Conservation (phyloP, 306 rosid species). For the Notholithocarpus densiflorus region DNA sequence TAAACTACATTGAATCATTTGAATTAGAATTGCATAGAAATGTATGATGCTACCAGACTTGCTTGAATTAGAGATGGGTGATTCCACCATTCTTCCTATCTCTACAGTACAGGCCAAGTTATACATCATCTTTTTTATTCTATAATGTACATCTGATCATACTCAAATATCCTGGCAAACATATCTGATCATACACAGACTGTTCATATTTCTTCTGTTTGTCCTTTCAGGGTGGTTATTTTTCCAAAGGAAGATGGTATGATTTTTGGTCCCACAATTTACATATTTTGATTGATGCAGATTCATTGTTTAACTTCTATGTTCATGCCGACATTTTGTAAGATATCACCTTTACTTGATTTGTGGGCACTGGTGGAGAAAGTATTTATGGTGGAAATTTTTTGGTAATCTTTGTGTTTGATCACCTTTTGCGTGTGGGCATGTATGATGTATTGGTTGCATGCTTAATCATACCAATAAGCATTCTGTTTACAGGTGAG, state of each 20-base stretch:
- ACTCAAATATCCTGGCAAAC: constrained; percentile 2
- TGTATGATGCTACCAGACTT: background rate
- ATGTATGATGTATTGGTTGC: constrained; percentile 10
- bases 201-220: constrained; percentile 8
- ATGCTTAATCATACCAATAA: constrained; percentile 10
- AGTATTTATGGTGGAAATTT: constrained; percentile 92
- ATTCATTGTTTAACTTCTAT: constrained; percentile 27
- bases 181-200: constrained; percentile 10
- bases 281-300: constrained; percentile 19
- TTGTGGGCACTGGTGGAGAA: constrained; percentile 96
- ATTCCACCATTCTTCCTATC: background rate
- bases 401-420: constrained; percentile 51
- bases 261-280: constrained; percentile 29
- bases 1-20: background rate
- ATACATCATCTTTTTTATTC: background rate
- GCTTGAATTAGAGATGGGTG: background rate
- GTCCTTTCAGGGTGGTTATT: constrained; percentile 87
- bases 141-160: background rate
- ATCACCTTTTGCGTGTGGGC: background rate
- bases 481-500: constrained; percentile 65
- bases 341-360: constrained; percentile 40
- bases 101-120: background rate
- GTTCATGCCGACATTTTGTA: constrained; percentile 30
- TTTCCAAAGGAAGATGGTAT: constrained; percentile 84
- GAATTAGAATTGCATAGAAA: background rate